A percentile compares a stretch with the other conserved stretches of the same genome.
phyloP scores from a whole-genome alignment of 2,329 filamentous ascomycete species.

The Fusarium guadeloupense region DNA sequence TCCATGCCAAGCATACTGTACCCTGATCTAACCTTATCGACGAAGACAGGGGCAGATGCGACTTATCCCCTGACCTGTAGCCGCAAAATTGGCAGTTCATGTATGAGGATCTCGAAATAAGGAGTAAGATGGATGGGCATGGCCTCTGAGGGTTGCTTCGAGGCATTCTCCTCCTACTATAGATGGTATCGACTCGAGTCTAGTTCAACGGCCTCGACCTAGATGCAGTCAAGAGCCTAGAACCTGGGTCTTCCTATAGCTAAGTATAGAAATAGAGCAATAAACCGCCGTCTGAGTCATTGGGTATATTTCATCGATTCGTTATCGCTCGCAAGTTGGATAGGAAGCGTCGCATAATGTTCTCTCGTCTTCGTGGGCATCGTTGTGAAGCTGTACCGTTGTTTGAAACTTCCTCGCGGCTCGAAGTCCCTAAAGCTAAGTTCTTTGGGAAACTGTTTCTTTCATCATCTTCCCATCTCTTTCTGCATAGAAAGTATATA shows the following conservation, averaged over 20 bases:
- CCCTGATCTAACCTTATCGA: not conserved
- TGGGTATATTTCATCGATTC: not conserved
- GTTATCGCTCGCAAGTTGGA: not conserved
- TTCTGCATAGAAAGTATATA: not conserved
- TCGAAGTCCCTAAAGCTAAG: not conserved
- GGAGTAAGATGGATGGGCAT: too few relatives aligned
- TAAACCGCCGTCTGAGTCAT: not conserved
- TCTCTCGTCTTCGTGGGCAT: not conserved
- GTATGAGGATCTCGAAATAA: too few relatives aligned
- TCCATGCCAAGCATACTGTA: conserved; percentile 2
- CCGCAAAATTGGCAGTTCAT: not conserved
- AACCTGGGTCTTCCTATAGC: not conserved
- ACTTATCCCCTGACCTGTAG: not conserved
- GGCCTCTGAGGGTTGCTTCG: too few relatives aligned
- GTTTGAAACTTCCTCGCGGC: conserved; percentile 39
- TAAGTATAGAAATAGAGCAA: not conserved
- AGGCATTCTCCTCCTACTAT: too few relatives aligned
- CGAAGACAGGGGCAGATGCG: not conserved
- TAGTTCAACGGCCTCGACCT: too few relatives aligned
- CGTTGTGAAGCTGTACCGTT: not conserved
- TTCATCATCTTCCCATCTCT: not conserved
- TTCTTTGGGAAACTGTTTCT: not conserved
- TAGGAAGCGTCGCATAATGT: not conserved
- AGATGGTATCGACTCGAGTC: too few relatives aligned
- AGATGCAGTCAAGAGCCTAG: too few relatives aligned